phyloP scores from a whole-genome alignment of 768 basidiomycete species.

The Scleroderma bovista region DNA sequence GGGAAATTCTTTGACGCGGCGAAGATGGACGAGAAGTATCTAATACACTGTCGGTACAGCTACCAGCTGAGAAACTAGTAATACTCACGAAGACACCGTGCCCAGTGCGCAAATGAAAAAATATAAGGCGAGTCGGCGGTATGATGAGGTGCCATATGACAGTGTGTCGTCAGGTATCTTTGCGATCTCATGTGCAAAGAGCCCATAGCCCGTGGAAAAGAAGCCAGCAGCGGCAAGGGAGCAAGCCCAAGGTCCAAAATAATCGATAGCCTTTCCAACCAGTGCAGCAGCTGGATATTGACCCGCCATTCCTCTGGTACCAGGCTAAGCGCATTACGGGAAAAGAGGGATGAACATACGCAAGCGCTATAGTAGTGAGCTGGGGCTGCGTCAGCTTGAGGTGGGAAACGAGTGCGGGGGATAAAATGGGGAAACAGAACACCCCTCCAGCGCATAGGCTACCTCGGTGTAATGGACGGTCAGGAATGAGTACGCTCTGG shows the following conservation, averaged over 20 bases:
- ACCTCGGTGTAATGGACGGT: not conserved
- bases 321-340: not conserved
- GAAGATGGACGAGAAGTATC: slow-evolving; percentile 72
- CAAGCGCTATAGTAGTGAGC: slow-evolving; percentile 69
- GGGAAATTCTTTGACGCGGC: slow-evolving; percentile 71
- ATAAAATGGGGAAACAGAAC: slow-evolving; percentile 72
- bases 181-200: slow-evolving; percentile 56
- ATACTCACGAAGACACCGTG: slow-evolving; percentile 65
- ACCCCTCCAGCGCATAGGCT: slow-evolving; percentile 79
- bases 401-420: slow-evolving; percentile 53
- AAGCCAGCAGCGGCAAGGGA: slow-evolving; percentile 57
- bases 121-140: slow-evolving; percentile 47
- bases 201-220: slow-evolving; percentile 55
- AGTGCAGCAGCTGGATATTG: slow-evolving; percentile 74
- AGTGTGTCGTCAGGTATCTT: slow-evolving; percentile 36
- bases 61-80: not conserved
- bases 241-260: slow-evolving; percentile 60
- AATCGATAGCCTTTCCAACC: slow-evolving; percentile 65
- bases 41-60: slow-evolving; percentile 13
- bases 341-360: slow-evolving; percentile 40
- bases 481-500: not conserved
- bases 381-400: slow-evolving; percentile 71
- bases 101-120: slow-evolving; percentile 65
- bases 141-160: slow-evolving; percentile 38
- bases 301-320: slow-evolving; percentile 67